Percentiles rank a stretch among this genome's conserved stretches.
phyloP scores from a whole-genome alignment of 2,329 filamentous ascomycete genomes.

The Colletotrichum incanum region DNA sequence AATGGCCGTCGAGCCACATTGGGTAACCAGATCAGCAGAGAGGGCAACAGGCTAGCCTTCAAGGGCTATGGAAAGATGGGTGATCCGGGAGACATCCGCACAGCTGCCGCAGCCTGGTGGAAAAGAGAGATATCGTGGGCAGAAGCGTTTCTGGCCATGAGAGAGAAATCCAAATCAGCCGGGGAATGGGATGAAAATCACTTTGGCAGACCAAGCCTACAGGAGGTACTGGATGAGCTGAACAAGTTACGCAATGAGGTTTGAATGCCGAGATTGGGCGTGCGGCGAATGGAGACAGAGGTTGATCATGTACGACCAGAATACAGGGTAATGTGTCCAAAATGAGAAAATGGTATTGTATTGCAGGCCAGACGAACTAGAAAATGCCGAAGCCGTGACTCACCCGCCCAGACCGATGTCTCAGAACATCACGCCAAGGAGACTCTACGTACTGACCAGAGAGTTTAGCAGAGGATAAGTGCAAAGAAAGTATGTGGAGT shows the following conservation, averaged over 20 bases:
- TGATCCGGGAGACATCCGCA: conserved; percentile 54
- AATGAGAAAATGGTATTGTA: conserved; percentile 6
- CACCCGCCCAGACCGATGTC: neutral
- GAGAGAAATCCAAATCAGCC: conserved; percentile 54
- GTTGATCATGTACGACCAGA: neutral
- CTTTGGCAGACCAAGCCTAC: conserved; percentile 63
- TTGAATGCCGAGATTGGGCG: neutral
- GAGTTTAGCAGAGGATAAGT: neutral
- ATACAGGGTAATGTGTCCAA: neutral
- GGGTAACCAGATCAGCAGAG: conserved; percentile 61
- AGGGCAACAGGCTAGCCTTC: conserved; percentile 63
- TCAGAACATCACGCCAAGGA: neutral
- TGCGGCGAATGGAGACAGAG: neutral
- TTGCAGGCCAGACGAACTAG: neutral
- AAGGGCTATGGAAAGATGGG: conserved; percentile 52
- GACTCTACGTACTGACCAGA: neutral
- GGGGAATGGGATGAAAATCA: conserved; percentile 68
- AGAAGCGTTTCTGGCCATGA: conserved; percentile 61
- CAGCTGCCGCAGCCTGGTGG: conserved; percentile 65
- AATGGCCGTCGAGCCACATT: conserved; percentile 62
- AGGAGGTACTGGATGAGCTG: conserved; percentile 56
- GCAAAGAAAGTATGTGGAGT: neutral
- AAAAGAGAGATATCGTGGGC: conserved; percentile 62
- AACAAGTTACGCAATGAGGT: conserved; percentile 47
- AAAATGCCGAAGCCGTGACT: neutral